Percentiles rank a stretch among this genome's conserved stretches.
These are phyloP conservation scores for Trematosphaeria pertusa DNA, from an alignment of 2,329 filamentous ascomycete species.

Conservation along the genomic window DNA sequence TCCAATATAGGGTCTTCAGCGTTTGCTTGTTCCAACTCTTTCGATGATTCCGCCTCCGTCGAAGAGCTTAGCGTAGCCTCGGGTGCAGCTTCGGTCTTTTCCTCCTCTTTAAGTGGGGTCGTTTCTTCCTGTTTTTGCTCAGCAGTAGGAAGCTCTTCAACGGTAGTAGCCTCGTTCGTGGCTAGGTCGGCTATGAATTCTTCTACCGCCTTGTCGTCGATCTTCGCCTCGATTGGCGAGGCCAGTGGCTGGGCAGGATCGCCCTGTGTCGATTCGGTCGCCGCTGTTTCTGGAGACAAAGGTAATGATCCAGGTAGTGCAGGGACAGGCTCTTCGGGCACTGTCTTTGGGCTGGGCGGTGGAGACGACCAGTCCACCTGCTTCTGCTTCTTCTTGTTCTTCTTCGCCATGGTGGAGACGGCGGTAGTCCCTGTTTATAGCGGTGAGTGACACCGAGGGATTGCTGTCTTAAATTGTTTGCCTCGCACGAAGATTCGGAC, in stretches of 20 bases:
- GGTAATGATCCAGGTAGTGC: conserved; percentile 22
- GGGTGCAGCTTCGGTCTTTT: conserved; percentile 2
- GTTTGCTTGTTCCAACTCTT: no score
- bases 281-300: conserved; percentile 25
- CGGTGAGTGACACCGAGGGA: conserved; percentile 14
- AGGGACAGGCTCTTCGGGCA: conserved; percentile 29
- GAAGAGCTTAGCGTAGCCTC: no score
- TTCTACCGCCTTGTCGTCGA: conserved; percentile 24
- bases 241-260: conserved; percentile 22
- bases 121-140: conserved; percentile 11
- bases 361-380: conserved; percentile 35
- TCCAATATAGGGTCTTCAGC: not conserved
- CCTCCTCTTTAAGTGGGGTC: conserved; percentile 16
- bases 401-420: conserved; percentile 39
- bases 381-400: conserved; percentile 37
- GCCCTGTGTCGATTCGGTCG: conserved; percentile 23
- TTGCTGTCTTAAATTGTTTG: conserved; percentile 30
- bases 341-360: conserved; percentile 31
- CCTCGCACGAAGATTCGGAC: conserved; percentile 28
- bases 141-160: conserved; percentile 10
- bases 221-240: conserved; percentile 24
- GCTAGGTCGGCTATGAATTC: conserved; percentile 25
- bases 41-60: no score
- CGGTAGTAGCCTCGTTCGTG: conserved; percentile 12
- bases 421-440: conserved; percentile 33